These are phyloP conservation scores for Rhododendron vialii DNA, from an alignment of 148 eudicot species.

Conservation along the genomic window DNA sequence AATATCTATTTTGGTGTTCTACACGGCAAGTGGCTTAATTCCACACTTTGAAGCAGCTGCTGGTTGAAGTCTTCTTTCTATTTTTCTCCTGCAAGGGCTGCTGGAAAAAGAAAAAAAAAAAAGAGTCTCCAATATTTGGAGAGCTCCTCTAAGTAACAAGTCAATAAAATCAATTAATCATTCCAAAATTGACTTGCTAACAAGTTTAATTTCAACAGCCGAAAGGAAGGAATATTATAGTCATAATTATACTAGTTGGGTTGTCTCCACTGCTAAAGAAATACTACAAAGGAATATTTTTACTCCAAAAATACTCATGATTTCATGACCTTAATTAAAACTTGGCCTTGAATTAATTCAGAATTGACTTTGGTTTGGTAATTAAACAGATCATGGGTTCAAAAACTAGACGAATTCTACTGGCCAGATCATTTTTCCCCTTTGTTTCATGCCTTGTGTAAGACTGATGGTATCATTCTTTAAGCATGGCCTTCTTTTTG, in stretches of 20 bases:
- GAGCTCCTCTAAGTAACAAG: neutral
- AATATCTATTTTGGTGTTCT: too few species aligned
- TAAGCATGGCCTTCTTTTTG: neutral
- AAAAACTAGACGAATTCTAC: neutral
- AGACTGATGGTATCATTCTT: neutral
- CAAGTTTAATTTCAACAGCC: neutral
- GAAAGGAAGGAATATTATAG: neutral
- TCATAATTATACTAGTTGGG: neutral
- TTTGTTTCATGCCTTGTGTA: neutral
- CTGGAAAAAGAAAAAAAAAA: too few species aligned
- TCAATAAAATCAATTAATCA: neutral
- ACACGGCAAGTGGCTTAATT: too few species aligned
- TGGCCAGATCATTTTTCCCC: neutral
- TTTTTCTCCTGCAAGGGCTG: too few species aligned
- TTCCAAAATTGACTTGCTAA: neutral
- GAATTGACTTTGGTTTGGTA: neutral
- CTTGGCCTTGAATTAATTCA: neutral
- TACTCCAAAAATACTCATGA: neutral
- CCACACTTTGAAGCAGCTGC: too few species aligned
- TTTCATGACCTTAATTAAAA: conserved; percentile 1
- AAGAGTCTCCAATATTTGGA: too few species aligned
- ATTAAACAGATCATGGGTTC: too few species aligned
- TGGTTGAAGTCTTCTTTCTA: too few species aligned
- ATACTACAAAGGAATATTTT: neutral
- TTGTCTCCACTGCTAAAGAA: neutral